phyloP scores from a whole-genome alignment of 805 yeast species.

The Candida saitoana region DNA sequence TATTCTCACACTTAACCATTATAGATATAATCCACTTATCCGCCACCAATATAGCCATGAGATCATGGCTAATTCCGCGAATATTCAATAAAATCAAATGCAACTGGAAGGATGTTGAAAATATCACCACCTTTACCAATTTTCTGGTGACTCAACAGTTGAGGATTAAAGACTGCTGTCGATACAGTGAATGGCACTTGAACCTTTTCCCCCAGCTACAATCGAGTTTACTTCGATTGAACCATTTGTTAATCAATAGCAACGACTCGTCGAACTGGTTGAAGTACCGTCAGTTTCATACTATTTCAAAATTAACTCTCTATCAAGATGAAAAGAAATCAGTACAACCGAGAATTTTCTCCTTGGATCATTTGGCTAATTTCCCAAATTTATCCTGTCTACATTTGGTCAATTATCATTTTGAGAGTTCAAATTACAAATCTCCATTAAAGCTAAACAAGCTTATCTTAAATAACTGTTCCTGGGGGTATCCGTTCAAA shows the following conservation, averaged over 20 bases:
- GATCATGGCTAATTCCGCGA: constrained; percentile 15
- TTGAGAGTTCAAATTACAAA: constrained; percentile 21
- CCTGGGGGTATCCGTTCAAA: constrained; percentile 56
- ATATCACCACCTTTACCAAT: constrained; percentile 8
- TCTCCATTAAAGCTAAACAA: constrained; percentile 20
- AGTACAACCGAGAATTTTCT: constrained; percentile 29
- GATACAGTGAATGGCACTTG: constrained; percentile 36
- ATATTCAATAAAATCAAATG: constrained; percentile 20
- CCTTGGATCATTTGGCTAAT: constrained; percentile 39
- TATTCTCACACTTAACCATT: constrained; percentile 5
- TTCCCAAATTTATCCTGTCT: constrained; percentile 31
- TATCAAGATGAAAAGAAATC: not conserved
- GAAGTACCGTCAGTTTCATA: constrained; percentile 23
- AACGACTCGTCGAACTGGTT: constrained; percentile 40
- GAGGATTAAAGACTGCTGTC: constrained; percentile 26
- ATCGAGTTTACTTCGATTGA: constrained; percentile 19
- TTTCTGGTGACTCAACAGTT: constrained; percentile 18
- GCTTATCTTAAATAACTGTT: constrained; percentile 40
- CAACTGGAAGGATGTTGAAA: constrained; percentile 18
- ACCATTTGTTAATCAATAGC: constrained; percentile 25
- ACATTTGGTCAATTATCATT: constrained; percentile 37
- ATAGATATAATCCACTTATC: constrained; percentile 14
- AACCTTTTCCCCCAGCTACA: constrained; percentile 23
- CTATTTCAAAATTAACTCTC: constrained; percentile 5
- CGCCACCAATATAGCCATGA: constrained; percentile 11